Base-by-base conservation (phyloP, 2,329 filamentous ascomycete genomes). In the Paraconiothyrium brasiliense region DNA sequence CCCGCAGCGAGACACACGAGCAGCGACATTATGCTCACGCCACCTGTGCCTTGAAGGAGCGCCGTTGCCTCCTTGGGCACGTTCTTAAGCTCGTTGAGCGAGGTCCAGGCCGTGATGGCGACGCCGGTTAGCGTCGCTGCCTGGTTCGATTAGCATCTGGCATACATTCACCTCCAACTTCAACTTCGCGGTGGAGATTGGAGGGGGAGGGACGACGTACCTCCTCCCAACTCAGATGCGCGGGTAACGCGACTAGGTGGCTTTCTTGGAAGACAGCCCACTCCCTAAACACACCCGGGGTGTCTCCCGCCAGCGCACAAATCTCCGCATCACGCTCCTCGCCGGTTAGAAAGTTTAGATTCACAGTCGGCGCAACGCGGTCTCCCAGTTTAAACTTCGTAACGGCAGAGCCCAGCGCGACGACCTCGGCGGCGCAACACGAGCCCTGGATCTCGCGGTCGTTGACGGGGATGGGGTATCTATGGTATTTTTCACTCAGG, bases 1-100 rank as follows among this genome's bases (percentile, higher is more conserved):
- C 70, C 70, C 0, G 71, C 72, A 1, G 72, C 68, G 2, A 76
- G 34, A 27, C 68, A 71, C 4, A 76, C 24, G 0, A 69, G 47
- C 4, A 75, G 67, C 4, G 75, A 67, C 39, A 76, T 75, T 60
- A 79, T 71, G 30, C 71, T 78, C 58, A 78, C 76, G 69, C 84
- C 83, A 0, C 79, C 78, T 2, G 79, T 81, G n/a, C 79, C 79
- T 71, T 70, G 63, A 2, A 71, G 58, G 11, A 71, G 58, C 6
- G 66, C 66, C 47, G 61, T 62, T 1, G 67, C 54, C 24, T 63
- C 59, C 13, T 60, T n/a, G 0, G 54, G 59, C 1, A 67, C 41
- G 10, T 62, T 51, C 8, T 63, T 57, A 5, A 54, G 70, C 61
- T 57, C 57, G 39, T 69, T 60, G 3, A 76, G 61, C 1, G 69